Percentiles rank a stretch among this genome's conserved stretches.
Conservation (phyloP, 164 flowering plant species). For the Sedum album region DNA sequence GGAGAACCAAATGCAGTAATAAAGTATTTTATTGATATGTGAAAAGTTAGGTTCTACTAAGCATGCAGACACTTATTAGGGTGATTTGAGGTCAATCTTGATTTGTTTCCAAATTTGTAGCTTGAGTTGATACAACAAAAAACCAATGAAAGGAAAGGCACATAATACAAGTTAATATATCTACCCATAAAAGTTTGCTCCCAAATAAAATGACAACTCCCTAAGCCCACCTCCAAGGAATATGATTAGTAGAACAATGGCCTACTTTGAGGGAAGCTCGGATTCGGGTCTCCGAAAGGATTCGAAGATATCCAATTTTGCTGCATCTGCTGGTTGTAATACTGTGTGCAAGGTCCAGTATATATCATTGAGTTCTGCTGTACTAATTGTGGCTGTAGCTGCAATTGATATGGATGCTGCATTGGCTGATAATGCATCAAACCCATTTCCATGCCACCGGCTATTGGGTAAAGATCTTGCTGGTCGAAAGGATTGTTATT, state of each 20-base stretch:
- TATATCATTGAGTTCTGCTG: conserved; percentile 14
- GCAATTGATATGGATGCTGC: conserved; percentile 32
- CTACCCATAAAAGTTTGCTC: neutral
- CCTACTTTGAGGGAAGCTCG: conserved; percentile 1
- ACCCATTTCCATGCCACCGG: conserved; percentile 41
- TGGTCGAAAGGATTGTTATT: conserved; percentile 27
- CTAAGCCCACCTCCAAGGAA: neutral
- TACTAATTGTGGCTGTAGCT: conserved; percentile 7
- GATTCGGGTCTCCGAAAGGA: conserved; percentile 70
- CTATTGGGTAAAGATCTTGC: conserved; percentile 35
- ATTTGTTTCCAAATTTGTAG: neutral
- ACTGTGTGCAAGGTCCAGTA: conserved; percentile 29
- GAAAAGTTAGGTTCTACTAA: no score
- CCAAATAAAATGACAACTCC: neutral
- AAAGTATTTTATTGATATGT: no score
- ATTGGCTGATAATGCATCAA: conserved; percentile 14
- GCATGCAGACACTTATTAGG: no score
- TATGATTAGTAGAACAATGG: neutral
- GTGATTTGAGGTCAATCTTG: no score
- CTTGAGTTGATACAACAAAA: neutral
- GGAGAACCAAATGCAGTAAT: no score
- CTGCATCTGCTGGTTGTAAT: conserved; percentile 18
- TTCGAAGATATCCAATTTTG: conserved; percentile 33
- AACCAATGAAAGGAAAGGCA: neutral
- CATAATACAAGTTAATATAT: neutral